A percentile compares a stretch with the other conserved stretches of the same genome.
Evolutionary conservation across 1,139 yeast species (phyloP).

Genomic region (Blastobotrys proliferans): DNA sequence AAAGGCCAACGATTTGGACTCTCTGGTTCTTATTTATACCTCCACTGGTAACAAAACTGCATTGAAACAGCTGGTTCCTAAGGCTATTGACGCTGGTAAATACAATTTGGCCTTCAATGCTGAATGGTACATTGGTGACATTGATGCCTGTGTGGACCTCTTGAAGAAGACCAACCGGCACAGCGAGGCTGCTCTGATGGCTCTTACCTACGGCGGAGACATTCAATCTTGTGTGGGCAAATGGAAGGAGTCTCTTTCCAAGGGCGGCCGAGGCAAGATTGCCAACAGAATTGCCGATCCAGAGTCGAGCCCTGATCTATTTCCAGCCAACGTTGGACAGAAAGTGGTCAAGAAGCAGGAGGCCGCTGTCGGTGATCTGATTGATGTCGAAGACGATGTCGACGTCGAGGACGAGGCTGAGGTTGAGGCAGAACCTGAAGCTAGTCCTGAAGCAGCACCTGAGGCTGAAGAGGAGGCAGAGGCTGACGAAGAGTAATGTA

Average conservation of each 20-base stretch:
- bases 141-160: constrained; percentile 58
- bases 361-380: constrained; percentile 27
- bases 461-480: constrained; percentile 1
- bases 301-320: constrained; percentile 27
- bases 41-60: constrained; percentile 68
- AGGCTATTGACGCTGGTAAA: constrained; percentile 67
- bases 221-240: constrained; percentile 45
- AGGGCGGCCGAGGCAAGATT: constrained; percentile 51
- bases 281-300: constrained; percentile 43
- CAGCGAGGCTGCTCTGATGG: constrained; percentile 83
- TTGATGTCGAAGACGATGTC: constrained; percentile 20
- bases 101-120: constrained; percentile 91
- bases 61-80: constrained; percentile 52
- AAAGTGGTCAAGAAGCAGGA: constrained; percentile 27
- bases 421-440: constrained; percentile 9
- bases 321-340: constrained; percentile 31
- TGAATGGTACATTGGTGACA: constrained; percentile 80
- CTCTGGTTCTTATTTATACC: constrained; percentile 76
- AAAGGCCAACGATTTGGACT: constrained; percentile 76
- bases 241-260: constrained; percentile 62
- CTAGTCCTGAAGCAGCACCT: constrained; percentile 3
- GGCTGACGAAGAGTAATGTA: neutral
- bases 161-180: constrained; percentile 65
- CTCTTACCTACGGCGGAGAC: constrained; percentile 65
- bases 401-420: constrained; percentile 11